A percentile compares a stretch with the other conserved stretches of the same genome.
Evolutionary conservation across 768 basidiomycete genomes (phyloP).

Genomic region (Russula sp.): DNA sequence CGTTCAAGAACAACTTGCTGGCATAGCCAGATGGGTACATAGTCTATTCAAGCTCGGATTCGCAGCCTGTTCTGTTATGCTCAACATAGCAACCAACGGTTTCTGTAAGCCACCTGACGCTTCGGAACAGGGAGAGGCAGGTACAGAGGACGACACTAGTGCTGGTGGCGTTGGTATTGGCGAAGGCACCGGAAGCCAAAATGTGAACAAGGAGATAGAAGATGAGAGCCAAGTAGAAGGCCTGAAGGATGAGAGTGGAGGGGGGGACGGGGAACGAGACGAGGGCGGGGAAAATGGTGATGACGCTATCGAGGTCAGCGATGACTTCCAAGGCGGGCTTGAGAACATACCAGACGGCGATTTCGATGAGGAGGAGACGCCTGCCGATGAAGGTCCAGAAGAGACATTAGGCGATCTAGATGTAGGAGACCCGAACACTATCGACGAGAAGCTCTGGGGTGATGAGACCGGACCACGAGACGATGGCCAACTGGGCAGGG

Average conservation of each 20-base stretch:
- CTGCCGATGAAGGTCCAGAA: slow-evolving; percentile 60
- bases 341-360: slow-evolving; percentile 75
- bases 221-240: slow-evolving; percentile 98
- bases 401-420: slow-evolving; percentile 83
- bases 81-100: slow-evolving; percentile 73
- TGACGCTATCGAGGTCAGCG: slow-evolving; percentile 85
- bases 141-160: slow-evolving; percentile 42
- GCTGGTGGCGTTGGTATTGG: slow-evolving; percentile 83
- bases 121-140: slow-evolving; percentile 47
- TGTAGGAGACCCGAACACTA: slow-evolving; percentile 69
- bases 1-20: slow-evolving; percentile 49
- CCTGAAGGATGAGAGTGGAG: slow-evolving; percentile 55
- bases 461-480: slow-evolving; percentile 63
- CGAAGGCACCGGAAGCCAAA: slow-evolving; percentile 75
- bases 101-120: slow-evolving; percentile 87
- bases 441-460: slow-evolving; percentile 98
- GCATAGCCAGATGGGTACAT: slow-evolving; percentile 60
- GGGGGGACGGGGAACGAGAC: slow-evolving; percentile 16
- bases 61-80: slow-evolving; percentile 67
- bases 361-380: slow-evolving; percentile 37
- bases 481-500: slow-evolving; percentile 48
- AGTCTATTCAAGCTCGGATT: slow-evolving; percentile 80
- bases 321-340: slow-evolving; percentile 83
- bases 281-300: slow-evolving; percentile 47
- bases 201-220: slow-evolving; percentile 91